Percentiles rank a stretch among this genome's conserved stretches.
phyloP scores from a whole-genome alignment of 495 filamentous ascomycete species.

The Viridothelium virens region DNA sequence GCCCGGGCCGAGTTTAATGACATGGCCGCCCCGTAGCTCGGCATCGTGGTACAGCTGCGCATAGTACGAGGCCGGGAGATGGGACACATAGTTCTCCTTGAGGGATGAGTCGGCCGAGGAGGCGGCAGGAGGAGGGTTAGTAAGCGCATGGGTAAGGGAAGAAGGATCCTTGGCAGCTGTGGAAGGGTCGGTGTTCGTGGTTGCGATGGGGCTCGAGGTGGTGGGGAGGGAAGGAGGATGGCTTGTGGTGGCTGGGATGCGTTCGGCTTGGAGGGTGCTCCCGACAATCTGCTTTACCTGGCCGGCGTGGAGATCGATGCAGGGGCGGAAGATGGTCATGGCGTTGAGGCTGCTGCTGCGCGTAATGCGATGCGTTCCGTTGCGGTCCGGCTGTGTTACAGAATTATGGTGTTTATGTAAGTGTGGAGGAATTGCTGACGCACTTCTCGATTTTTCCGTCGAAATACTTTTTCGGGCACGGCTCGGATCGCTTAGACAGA shows the following conservation, averaged over 20 bases:
- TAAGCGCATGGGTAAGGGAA: background rate
- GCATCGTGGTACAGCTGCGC: conserved; percentile 68
- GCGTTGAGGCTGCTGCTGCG: background rate
- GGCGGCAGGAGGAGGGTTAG: background rate
- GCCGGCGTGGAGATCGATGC: conserved; percentile 93
- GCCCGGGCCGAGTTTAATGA: conserved; percentile 88
- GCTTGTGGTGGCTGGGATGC: background rate
- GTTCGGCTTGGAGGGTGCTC: conserved; percentile 54
- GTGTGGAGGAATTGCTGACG: too few species aligned
- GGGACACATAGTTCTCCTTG: conserved; percentile 85
- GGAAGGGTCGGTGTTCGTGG: background rate
- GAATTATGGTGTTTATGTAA: too few species aligned
- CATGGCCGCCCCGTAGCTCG: conserved; percentile 70
- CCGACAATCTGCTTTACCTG: conserved; percentile 98
- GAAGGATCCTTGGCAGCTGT: background rate
- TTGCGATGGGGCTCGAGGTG: conserved; percentile 44
- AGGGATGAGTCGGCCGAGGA: conserved; percentile 39
- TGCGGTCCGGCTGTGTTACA: too few species aligned
- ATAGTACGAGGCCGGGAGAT: conserved; percentile 71
- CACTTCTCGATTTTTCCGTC: too few species aligned
- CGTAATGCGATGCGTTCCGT: too few species aligned
- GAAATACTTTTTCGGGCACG: too few species aligned
- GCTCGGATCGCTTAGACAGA: too few species aligned
- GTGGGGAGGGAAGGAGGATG: background rate
- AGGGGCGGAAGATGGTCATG: conserved; percentile 94